Percentiles rank a stretch among this genome's conserved stretches.
Evolutionary conservation across 2,329 filamentous ascomycete genomes (phyloP).

Genomic region (Massarina eburnea): DNA sequence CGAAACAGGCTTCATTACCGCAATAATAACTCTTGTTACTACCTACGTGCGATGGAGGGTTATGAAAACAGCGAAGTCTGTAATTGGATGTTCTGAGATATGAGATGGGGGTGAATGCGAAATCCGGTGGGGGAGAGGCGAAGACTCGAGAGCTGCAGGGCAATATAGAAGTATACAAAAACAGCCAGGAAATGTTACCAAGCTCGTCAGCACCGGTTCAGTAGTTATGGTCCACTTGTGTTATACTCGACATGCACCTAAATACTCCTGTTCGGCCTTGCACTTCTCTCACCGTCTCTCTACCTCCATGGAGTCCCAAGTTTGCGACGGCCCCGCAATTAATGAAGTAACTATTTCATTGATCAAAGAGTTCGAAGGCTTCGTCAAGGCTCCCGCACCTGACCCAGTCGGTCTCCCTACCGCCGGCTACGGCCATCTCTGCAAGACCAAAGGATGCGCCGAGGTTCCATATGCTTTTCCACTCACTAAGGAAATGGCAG

Average conservation of each 20-base stretch:
- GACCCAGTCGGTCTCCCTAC: conserved; percentile 53
- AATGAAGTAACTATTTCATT: conserved; percentile 40
- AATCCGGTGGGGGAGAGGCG: too few relatives aligned
- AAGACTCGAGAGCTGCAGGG: too few relatives aligned
- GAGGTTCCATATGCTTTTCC: conserved; percentile 53
- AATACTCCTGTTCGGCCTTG: conserved; percentile 2
- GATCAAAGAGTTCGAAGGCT: conserved; percentile 44
- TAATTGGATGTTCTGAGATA: too few relatives aligned
- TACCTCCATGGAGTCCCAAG: conserved; percentile 9
- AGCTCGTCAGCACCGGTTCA: too few relatives aligned
- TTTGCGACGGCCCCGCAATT: conserved; percentile 24
- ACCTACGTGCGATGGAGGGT: too few relatives aligned
- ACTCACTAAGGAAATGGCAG: conserved; percentile 45
- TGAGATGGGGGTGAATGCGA: too few relatives aligned
- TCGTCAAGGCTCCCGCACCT: conserved; percentile 29
- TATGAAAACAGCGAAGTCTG: too few relatives aligned
- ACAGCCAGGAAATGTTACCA: too few relatives aligned
- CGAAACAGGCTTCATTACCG: too few relatives aligned
- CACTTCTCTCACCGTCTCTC: conserved; percentile 8
- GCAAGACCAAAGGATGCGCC: conserved; percentile 44
- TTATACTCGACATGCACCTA: background rate
- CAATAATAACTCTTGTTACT: too few relatives aligned
- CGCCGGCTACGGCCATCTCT: conserved; percentile 56
- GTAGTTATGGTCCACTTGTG: too few relatives aligned
- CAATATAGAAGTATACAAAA: too few relatives aligned